These are phyloP conservation scores for Sugiyamaella grinbergsii DNA, from an alignment of 1,139 yeast species.

Conservation along the genomic window DNA sequence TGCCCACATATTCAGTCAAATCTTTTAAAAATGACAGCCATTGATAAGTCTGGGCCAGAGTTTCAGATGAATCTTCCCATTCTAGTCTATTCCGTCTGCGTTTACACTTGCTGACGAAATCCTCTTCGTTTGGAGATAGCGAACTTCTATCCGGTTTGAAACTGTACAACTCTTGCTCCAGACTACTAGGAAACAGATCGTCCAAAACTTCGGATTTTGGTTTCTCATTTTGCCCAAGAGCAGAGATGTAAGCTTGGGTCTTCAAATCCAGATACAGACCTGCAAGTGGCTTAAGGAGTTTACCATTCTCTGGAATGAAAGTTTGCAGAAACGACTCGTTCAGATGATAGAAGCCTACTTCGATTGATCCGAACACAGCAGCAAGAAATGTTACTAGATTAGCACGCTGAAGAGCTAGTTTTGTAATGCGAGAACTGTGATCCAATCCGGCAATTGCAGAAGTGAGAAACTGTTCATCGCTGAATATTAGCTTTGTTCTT, in stretches of 20 bases:
- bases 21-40: conserved; percentile 77
- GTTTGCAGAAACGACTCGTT: conserved; percentile 83
- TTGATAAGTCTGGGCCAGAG: conserved; percentile 61
- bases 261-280: conserved; percentile 79
- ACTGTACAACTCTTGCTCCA: conserved; percentile 57
- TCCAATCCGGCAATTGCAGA: conserved; percentile 7
- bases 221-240: conserved; percentile 71
- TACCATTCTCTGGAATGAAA: conserved; percentile 55
- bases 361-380: conserved; percentile 80
- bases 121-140: conserved; percentile 68
- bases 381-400: conserved; percentile 84
- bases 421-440: conserved; percentile 46
- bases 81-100: conserved; percentile 65
- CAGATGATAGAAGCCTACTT: conserved; percentile 83
- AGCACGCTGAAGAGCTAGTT: conserved; percentile 70
- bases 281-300: conserved; percentile 78
- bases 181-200: conserved; percentile 62
- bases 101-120: conserved; percentile 69
- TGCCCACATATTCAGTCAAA: conserved; percentile 73
- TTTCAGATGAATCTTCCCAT: conserved; percentile 50
- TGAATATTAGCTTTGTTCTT: conserved; percentile 25
- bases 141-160: conserved; percentile 36
- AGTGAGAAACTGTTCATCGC: conserved; percentile 16
- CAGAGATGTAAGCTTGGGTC: conserved; percentile 93
- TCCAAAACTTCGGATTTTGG: conserved; percentile 70